A percentile compares a stretch with the other conserved stretches of the same genome.
Evolutionary conservation across 2,329 filamentous ascomycete species (phyloP).

Genomic region (Thielaviopsis punctulata): DNA sequence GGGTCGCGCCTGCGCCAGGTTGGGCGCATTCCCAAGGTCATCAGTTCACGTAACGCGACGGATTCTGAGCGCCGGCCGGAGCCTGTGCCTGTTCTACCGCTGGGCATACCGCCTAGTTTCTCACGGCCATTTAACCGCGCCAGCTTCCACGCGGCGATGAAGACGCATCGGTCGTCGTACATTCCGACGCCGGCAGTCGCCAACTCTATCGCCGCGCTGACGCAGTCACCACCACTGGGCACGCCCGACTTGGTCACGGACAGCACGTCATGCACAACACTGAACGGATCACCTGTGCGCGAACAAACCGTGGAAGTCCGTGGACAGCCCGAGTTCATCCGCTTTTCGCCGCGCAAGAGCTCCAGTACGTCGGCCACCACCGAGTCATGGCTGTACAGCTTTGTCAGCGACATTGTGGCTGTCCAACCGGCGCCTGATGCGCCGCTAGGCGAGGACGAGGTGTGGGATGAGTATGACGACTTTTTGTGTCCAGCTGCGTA

Average conservation of each 20-base stretch:
- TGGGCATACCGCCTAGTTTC: slow-evolving; percentile 55
- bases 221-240: slow-evolving; percentile 2
- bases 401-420: slow-evolving; percentile 43
- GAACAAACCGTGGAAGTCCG: slow-evolving; percentile 17
- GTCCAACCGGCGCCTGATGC: slow-evolving; percentile 44
- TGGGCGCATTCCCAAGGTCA: slow-evolving; percentile 69
- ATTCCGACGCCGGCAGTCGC: slow-evolving; percentile 16
- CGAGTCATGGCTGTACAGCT: slow-evolving; percentile 29
- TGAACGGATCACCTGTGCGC: slow-evolving; percentile 23
- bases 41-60: slow-evolving; percentile 42
- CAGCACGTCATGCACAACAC: slow-evolving; percentile 24
- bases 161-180: slow-evolving; percentile 5
- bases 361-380: slow-evolving; percentile 41
- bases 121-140: slow-evolving; percentile 59
- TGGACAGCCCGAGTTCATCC: slow-evolving; percentile 47
- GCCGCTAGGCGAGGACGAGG: slow-evolving; percentile 61
- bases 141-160: slow-evolving; percentile 24
- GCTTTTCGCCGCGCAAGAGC: slow-evolving; percentile 55
- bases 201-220: neutral
- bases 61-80: too few relatives aligned
- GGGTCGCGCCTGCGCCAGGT: slow-evolving; percentile 58
- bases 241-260: slow-evolving; percentile 26
- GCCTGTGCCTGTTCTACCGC: neutral
- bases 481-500: slow-evolving; percentile 47
- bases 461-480: slow-evolving; percentile 92